Conservation (phyloP, 2,329 filamentous ascomycete genomes). For the Aspergillus carbonarius region DNA sequence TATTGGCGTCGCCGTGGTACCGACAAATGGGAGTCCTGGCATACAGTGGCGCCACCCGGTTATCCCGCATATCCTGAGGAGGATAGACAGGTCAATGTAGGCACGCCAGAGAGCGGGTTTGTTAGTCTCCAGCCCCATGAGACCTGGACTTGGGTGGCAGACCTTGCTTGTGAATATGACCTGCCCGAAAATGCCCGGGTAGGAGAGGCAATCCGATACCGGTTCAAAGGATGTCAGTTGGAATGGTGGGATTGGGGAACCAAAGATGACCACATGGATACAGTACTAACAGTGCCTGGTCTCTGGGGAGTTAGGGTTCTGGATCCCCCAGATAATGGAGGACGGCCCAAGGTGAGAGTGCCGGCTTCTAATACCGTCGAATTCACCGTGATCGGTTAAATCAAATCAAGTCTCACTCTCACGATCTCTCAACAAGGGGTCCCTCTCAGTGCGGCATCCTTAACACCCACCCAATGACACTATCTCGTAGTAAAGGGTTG, state of each 20-base stretch:
- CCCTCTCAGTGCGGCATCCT: too few relatives aligned
- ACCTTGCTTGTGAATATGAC: neutral
- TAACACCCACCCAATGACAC: too few relatives aligned
- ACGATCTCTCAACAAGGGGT: too few relatives aligned
- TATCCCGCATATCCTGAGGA: neutral
- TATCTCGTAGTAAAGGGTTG: too few relatives aligned
- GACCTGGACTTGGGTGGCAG: too few relatives aligned
- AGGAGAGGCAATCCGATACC: neutral
- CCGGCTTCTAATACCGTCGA: neutral
- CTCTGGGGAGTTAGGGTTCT: neutral
- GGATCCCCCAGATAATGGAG: neutral
- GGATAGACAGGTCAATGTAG: too few relatives aligned
- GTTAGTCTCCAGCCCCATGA: neutral
- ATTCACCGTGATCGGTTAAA: too few relatives aligned
- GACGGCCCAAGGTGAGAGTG: neutral
- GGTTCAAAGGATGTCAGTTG: neutral
- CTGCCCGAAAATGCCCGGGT: neutral
- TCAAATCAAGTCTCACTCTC: too few relatives aligned
- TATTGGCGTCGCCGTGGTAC: neutral
- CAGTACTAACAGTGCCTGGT: neutral
- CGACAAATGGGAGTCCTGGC: neutral
- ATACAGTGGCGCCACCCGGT: neutral
- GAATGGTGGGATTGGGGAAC: neutral
- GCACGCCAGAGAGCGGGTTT: neutral
- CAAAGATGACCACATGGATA: neutral